Evolutionary conservation across 768 basidiomycete species (phyloP), one percentile per base, ranked within the genome.

Genomic region (Hysterangium stoloniferum): DNA sequence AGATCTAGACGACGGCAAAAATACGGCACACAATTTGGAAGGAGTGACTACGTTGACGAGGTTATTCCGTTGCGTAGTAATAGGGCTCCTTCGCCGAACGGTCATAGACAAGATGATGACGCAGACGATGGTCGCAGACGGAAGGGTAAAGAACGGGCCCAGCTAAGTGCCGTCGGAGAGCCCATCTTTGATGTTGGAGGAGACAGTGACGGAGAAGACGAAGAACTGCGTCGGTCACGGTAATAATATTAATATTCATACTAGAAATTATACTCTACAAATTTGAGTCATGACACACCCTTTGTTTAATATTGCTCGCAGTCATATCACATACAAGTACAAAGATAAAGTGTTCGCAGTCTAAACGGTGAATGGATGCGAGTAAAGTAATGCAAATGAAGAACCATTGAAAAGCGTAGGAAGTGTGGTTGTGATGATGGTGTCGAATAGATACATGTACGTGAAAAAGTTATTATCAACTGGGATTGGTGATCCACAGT

Each of bases 401-500:
- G 29, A 25, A 38, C 24, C 38, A 20, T 28, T 28, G 20, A 45
- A 45, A 45, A 17, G 17, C 9, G 33, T 34, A 45, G 8, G 5
- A 17, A 45, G 20, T 45, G 6, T 19, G 38, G 6, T 6, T 6
- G 25, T 40, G 25, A 40, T n/a, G 6, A n/a, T n/a, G n/a, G n/a
- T n/a, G n/a, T n/a, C n/a, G n/a, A n/a, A n/a, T n/a, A n/a, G n/a
- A n/a, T n/a, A 19, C n/a, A 17, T 11, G 38, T 19, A 45, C 27
- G 6, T 9, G 43, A 25, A 45, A 9, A 45, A 27, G 33, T 9
- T 31, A 33, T 31, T 31, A 45, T 50, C 40, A 50, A 42, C 48
- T 50, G 8, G 84, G 85, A 64, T 91, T 91, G 46, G 78, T 74
- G 42, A 90, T 75, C 73, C 79, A 80, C 50, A 91, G 66, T 59